Base-by-base conservation (phyloP, 179 eudicot genomes). In the Actinidia arguta region DNA sequence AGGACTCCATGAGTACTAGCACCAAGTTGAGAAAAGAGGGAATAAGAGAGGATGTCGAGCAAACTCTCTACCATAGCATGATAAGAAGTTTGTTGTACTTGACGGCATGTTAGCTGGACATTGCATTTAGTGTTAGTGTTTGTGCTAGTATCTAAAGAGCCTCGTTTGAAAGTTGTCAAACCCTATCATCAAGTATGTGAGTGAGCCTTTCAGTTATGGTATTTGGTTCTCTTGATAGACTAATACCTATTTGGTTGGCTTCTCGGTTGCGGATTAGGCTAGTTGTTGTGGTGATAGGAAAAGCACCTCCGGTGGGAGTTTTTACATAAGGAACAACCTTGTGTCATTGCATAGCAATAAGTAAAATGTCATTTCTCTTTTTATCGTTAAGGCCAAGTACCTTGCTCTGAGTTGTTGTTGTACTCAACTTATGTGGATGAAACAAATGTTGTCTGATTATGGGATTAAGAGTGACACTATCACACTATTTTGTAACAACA, bases 1-100 rank as follows among this genome's bases (percentile, higher is more conserved):
- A n/a, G n/a, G n/a, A n/a, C n/a, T n/a, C 75, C 5, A 72, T 22
- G 75, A 72, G 75, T 18, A 72, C 75, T 39, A 42, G 12, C 42
- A 7, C 8, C 0, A 68, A 68, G 22, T 11, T 39, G 8, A 5
- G 4, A 1, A 8, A 20, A 17, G 73, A 68, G 6, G 42, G 0
- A 5, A 14, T 8, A 0, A 22, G 73, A 0, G 3, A 4, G 0
- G 22, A 6, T 68, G 24, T 68, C 3, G 73, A 68, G 16, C 73
- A 39, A 0, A 68, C 71, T 5, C 4, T 39, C 17, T 67, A 31
- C 36, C 14, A 11, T 8, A 67, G 71, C 20, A 67, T 67, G 47
- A 67, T 67, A 31, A 10, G 47, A 10, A 67, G 22, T 5, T 16
- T 67, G 18, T 6, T 67, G 3, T 67, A 31, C 6, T n/a, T 67